phyloP scores from a whole-genome alignment of 352 stramenopile genomes.

The Globisporangium apiculatum region DNA sequence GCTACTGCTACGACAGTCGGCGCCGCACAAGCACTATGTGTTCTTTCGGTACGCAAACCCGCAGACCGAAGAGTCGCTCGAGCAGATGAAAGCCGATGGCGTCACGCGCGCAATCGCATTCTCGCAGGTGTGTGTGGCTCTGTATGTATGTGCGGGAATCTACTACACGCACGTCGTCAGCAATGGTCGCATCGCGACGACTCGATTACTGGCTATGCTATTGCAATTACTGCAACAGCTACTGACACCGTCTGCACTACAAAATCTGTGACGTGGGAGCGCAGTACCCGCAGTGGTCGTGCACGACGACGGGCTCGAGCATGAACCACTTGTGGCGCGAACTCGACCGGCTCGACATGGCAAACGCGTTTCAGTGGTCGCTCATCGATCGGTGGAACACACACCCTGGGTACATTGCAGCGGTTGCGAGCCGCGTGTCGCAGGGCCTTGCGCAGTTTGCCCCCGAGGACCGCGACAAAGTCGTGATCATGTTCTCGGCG shows the following conservation, averaged over 20 bases:
- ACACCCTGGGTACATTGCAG: slow-evolving; percentile 93
- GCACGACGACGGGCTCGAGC: slow-evolving; percentile 95
- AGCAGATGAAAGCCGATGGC: slow-evolving; percentile 92
- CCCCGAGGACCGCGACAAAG: slow-evolving; percentile 80
- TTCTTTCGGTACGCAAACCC: slow-evolving; percentile 98
- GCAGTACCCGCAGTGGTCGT: slow-evolving; percentile 97
- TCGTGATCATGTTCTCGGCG: slow-evolving; percentile 88
- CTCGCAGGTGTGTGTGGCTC: slow-evolving; percentile 56
- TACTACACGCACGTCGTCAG: background rate
- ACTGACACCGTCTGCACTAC: too few relatives aligned
- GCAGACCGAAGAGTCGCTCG: slow-evolving; percentile 94
- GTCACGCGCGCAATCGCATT: slow-evolving; percentile 96
- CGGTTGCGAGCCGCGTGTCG: slow-evolving; percentile 90
- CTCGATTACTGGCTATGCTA: too few relatives aligned
- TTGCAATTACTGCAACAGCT: too few relatives aligned
- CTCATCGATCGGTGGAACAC: slow-evolving; percentile 90
- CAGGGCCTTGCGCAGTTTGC: slow-evolving; percentile 90
- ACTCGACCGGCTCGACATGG: slow-evolving; percentile 85
- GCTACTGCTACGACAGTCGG: slow-evolving; percentile 28
- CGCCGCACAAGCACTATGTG: slow-evolving; percentile 93
- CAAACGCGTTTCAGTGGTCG: slow-evolving; percentile 73
- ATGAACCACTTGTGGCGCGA: slow-evolving; percentile 89
- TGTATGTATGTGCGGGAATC: background rate
- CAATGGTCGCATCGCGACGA: too few relatives aligned
- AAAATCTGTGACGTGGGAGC: background rate